Evolutionary conservation across 306 rosid genomes (phyloP), one percentile per base, ranked within the genome.

Genomic region (Trifolium fragiferum): DNA sequence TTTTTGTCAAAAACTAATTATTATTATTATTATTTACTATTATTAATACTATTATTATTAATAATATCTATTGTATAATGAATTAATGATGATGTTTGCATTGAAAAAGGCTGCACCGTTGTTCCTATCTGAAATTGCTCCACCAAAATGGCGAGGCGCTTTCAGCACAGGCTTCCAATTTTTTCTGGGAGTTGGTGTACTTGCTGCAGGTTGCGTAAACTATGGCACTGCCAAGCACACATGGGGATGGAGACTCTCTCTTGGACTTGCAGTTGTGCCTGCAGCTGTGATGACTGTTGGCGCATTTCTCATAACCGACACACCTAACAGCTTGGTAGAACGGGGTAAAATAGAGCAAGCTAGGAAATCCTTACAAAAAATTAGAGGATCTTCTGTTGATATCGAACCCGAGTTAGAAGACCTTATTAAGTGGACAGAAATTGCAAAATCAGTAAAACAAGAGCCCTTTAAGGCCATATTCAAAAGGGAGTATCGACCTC

Each of bases 81-180:
- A n/a, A n/a, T n/a, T n/a, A n/a, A 14, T 14, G 18, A 46, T 0
- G n/a, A 16, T 51, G 5, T 18, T 18, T 53, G 7, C 7, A 8
- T 3, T 18, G 18, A n/a, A 18, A 44, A 10, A 88, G 97, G 91
- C 96, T 3, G 76, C 93, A 18, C 94, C 96, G 0, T 59, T 92
- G 51, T 92, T 89, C 71, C 86, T 92, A 27, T 87, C 90, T 3
- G 98, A 92, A 72, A 84, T 92, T 3, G 91, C 98, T 47, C 98
- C 92, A 16, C 47, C 94, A 0, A 87, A 84, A 68, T 90, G 91
- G 90, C 84, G 96, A 14, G 96, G 96, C 0, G 91, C 98, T 7
- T 90, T 92, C 84, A 86, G 86, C 80, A 40, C 93, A 7, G 92
- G 90, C 16, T 92, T 92, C 38, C 87, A 87, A 18, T 84, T 90